These are phyloP conservation scores for Suhomyces bribrorum DNA, from an alignment of 1,139 yeast species.

Conservation along the genomic window DNA sequence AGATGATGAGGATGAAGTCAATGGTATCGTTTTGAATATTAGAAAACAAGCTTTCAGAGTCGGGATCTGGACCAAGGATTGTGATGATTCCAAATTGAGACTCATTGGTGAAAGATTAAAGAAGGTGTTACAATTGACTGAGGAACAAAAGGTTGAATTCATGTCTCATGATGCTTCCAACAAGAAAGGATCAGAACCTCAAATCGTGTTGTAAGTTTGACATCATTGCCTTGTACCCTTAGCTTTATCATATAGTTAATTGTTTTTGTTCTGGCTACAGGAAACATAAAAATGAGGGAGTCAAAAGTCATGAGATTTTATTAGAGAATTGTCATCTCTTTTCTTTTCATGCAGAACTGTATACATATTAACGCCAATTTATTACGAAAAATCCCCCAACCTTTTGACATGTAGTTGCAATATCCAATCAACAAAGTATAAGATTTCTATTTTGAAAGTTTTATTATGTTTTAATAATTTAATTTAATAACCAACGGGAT, in stretches of 20 bases:
- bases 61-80: constrained; percentile 91
- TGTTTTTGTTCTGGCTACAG: constrained; percentile 9
- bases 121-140: constrained; percentile 69
- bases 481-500: constrained; percentile 41
- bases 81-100: constrained; percentile 61
- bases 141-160: constrained; percentile 74
- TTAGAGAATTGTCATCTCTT: constrained; percentile 6
- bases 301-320: constrained; percentile 6
- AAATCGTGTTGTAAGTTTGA: constrained; percentile 35
- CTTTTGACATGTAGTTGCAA: no score
- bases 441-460: no score
- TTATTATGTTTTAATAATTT: no score
- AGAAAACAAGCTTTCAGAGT: constrained; percentile 83
- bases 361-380: constrained; percentile 13
- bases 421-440: no score
- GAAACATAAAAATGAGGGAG: constrained; percentile 8
- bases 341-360: constrained; percentile 9
- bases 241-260: neutral
- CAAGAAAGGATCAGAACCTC: constrained; percentile 46
- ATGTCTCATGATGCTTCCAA: constrained; percentile 60
- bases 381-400: constrained; percentile 4
- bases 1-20: constrained; percentile 85
- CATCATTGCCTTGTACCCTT: neutral
- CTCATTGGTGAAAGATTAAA: constrained; percentile 85
- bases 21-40: constrained; percentile 90